Evolutionary conservation across 495 filamentous ascomycete species (phyloP), one percentile per base, ranked within the genome.

Genomic region (Niebla homalea): DNA sequence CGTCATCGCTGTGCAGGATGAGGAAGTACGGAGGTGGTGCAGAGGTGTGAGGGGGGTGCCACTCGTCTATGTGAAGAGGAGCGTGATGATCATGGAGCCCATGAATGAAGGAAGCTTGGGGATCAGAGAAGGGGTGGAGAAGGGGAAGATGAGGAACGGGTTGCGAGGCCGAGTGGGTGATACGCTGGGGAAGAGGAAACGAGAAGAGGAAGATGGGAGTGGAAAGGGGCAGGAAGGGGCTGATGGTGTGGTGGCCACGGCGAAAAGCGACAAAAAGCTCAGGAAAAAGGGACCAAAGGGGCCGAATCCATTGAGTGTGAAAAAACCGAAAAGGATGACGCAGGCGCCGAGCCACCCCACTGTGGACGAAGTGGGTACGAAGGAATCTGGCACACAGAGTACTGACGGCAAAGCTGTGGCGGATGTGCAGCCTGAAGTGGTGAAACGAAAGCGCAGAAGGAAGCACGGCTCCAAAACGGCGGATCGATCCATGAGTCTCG

Each of bases 71-170:
- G 80, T 93, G 32, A 83, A 83, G 64, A 75, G 87, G 49, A 85
- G 81, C 48, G 88, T 95, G 15, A 85, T 95, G 85, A 79, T 93
- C 36, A 68, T 95, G 64, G 89, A 95, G 69, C 86, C 87, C 1
- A 87, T 94, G 86, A 79, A 84, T 21, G 69, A 62, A 3, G 67
- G 68, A 3, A 85, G 76, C 15, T 72, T 74, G 49, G 71, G 71
- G 32, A 74, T 80, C 20, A 72, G 81, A 51, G 77, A 84, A 40
- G 69, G 71, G 22, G 77, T 80, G 38, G 89, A 95, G 71, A 75
- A 68, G 55, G 72, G 68, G 23, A 94, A 95, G 69, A 86, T 89
- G 62, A 75, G 79, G 51, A 72, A 66, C 16, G 88, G 85, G 36
- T 64, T 94, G 53, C 80, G 77, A 61, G 70, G 69, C 14, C 57